These are phyloP conservation scores for Yarrowia alimentaria DNA, from an alignment of 805 yeast species.

Conservation along the genomic window DNA sequence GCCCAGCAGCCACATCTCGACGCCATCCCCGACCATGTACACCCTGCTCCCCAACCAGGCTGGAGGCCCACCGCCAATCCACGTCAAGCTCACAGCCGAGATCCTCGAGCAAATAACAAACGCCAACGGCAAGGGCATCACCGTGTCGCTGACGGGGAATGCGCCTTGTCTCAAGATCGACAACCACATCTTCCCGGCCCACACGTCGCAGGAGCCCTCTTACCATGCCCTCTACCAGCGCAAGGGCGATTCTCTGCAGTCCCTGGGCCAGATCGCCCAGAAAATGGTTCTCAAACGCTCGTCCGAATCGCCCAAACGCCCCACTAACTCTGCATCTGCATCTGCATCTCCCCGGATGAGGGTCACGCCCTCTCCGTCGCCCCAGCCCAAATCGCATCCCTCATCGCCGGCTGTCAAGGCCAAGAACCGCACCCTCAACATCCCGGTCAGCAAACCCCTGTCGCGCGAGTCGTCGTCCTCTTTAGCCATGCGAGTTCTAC, in stretches of 20 bases:
- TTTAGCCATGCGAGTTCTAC: conserved; percentile 43
- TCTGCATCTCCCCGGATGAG: conserved; percentile 25
- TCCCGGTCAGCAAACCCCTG: conserved; percentile 32
- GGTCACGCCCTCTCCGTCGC: conserved; percentile 11
- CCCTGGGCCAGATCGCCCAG: conserved; percentile 18
- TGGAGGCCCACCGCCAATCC: conserved; percentile 23
- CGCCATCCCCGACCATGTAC: not conserved
- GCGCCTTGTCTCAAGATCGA: conserved; percentile 14
- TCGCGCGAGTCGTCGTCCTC: conserved; percentile 33
- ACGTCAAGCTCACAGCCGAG: conserved; percentile 28
- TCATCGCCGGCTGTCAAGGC: conserved; percentile 17
- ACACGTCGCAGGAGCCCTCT: conserved; percentile 26
- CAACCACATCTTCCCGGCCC: conserved; percentile 17
- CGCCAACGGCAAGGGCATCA: conserved; percentile 16
- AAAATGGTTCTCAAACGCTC: conserved; percentile 26
- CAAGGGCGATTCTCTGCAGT: conserved; percentile 12
- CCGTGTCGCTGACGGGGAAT: not conserved
- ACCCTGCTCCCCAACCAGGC: conserved; percentile 23
- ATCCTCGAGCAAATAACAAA: conserved; percentile 16
- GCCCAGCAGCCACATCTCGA: not conserved
- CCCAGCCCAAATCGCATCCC: conserved; percentile 24
- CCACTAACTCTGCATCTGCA: conserved; percentile 28
- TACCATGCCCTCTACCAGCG: conserved; percentile 11
- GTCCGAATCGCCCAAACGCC: conserved; percentile 26
- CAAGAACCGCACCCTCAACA: conserved; percentile 29